Percentiles rank a stretch among this genome's conserved stretches.
Conservation (phyloP, 306 rosid species). For the Hippophae gyantsensis region DNA sequence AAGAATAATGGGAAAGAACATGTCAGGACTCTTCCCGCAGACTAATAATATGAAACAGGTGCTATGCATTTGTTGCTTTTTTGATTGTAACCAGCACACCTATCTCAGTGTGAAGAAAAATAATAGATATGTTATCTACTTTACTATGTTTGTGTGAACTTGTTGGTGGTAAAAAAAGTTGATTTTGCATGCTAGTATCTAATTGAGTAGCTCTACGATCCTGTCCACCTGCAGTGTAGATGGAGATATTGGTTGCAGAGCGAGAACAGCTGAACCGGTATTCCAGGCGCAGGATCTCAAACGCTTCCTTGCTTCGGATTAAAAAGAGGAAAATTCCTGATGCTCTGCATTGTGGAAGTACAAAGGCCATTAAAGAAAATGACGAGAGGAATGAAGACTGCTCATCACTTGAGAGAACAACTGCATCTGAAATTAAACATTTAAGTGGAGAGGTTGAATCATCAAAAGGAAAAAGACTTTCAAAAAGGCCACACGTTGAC, state of each 20-base stretch:
- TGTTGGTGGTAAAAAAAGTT: neutral
- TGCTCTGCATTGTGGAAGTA: slow-evolving; percentile 5
- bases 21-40: too few species aligned
- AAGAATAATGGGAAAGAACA: too few species aligned
- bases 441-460: neutral
- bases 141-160: too few species aligned
- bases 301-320: slow-evolving; percentile 10
- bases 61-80: too few species aligned
- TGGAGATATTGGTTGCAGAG: slow-evolving; percentile 35
- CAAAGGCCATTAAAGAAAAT: slow-evolving; percentile 13
- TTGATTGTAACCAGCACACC: too few species aligned
- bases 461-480: slow-evolving; percentile 4
- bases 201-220: neutral
- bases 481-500: slow-evolving; percentile 19
- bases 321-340: slow-evolving; percentile 18
- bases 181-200: neutral
- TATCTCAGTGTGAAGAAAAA: too few species aligned
- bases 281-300: slow-evolving; percentile 11
- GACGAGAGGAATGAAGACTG: slow-evolving; percentile 7
- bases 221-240: slow-evolving; percentile 24
- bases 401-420: slow-evolving; percentile 2
- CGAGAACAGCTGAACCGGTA: slow-evolving; percentile 13
- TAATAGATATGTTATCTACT: too few species aligned
- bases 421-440: slow-evolving; percentile 19
- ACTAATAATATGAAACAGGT: too few species aligned